Conservation (phyloP, 306 rosid species). For the Abrus pulchellus region DNA sequence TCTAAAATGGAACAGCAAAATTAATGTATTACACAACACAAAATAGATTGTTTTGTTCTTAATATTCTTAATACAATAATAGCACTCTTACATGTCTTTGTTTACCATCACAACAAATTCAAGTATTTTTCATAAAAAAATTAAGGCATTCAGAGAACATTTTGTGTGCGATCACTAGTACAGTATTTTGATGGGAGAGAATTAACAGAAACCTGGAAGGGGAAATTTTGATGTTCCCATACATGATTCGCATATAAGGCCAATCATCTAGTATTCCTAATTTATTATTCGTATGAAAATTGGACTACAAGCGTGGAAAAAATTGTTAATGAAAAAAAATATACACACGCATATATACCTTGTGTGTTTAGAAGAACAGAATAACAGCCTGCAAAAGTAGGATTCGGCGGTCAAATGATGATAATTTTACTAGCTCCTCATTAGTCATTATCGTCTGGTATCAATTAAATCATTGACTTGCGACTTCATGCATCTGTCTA, state of each 20-base stretch:
- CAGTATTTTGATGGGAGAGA: conserved; percentile 28
- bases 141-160: not conserved
- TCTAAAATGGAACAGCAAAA: not conserved
- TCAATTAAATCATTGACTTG: conserved; percentile 48
- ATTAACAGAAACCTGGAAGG: not conserved
- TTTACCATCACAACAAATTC: not conserved
- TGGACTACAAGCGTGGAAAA: not conserved
- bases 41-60: not conserved
- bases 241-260: conserved; percentile 10
- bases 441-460: conserved; percentile 31
- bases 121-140: not conserved
- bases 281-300: not conserved
- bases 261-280: conserved; percentile 37
- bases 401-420: conserved; percentile 35
- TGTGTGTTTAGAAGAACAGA: conserved; percentile 45
- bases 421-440: conserved; percentile 34
- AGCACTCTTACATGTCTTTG: not conserved
- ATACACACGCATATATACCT: not conserved
- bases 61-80: conserved; percentile 20
- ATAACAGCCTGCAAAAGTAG: conserved; percentile 5
- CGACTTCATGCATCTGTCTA: conserved; percentile 57
- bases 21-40: conserved; percentile 6
- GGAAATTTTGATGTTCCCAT: not conserved
- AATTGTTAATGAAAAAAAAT: not conserved
- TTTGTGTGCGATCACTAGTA: not conserved